These are phyloP conservation scores for Medicago ruthenica DNA, from an alignment of 306 rosid species.

Conservation along the genomic window DNA sequence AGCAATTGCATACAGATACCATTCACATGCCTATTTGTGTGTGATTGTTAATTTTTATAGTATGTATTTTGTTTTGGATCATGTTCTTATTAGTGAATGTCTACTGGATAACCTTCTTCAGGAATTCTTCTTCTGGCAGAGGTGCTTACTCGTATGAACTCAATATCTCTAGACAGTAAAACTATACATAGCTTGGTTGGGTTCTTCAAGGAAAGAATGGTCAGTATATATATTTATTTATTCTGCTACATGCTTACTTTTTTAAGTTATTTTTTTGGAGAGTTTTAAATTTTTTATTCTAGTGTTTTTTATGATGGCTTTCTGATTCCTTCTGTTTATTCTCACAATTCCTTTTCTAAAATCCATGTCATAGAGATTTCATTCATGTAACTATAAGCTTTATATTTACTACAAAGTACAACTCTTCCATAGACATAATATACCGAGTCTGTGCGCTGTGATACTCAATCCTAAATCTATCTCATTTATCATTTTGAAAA, in stretches of 20 bases:
- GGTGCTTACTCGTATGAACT: conserved; percentile 61
- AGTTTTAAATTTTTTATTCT: background rate
- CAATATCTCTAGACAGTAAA: conserved; percentile 67
- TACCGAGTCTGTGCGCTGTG: background rate
- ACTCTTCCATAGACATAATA: conserved; percentile 1
- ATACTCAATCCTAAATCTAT: conserved; percentile 14
- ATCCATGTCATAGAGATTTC: background rate
- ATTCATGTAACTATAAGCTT: conserved; percentile 7
- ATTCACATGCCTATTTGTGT: too few species aligned
- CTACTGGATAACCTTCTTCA: conserved; percentile 43
- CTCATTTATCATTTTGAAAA: background rate
- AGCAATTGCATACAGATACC: background rate
- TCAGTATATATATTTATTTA: conserved; percentile 56
- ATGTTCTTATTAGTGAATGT: conserved; percentile 33
- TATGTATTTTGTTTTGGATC: conserved; percentile 28
- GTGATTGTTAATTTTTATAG: background rate
- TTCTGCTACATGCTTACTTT: conserved; percentile 30
- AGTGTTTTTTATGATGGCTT: conserved; percentile 28
- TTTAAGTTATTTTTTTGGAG: conserved; percentile 21
- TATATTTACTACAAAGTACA: conserved; percentile 1
- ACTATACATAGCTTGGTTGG: conserved; percentile 76
- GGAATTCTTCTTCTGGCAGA: conserved; percentile 93
- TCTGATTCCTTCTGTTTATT: conserved; percentile 13
- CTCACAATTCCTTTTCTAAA: conserved; percentile 6
- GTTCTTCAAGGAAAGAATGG: conserved; percentile 91